phyloP scores from a whole-genome alignment of 345 rosid genomes.

The Kandelia obovata region DNA sequence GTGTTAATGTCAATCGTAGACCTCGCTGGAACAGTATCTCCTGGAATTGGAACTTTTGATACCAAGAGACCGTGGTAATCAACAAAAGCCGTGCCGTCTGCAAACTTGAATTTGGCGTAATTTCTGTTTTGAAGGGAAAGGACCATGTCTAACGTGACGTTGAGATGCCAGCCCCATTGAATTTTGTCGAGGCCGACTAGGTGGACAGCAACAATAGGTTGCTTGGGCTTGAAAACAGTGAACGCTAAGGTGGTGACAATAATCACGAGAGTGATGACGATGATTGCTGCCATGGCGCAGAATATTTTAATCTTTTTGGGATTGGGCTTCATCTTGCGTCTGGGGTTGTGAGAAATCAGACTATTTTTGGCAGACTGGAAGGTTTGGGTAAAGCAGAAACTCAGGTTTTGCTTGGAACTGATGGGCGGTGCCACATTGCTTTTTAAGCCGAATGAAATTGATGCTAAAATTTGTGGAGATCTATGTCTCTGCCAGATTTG shows the following conservation, averaged over 20 bases:
- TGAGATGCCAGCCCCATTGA: not conserved
- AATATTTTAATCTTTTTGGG: not conserved
- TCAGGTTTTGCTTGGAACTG: no score
- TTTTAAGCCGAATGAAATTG: no score
- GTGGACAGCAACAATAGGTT: slow-evolving; percentile 14
- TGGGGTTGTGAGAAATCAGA: no score
- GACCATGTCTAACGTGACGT: slow-evolving; percentile 27
- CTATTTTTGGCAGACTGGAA: no score
- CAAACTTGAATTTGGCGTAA: slow-evolving; percentile 40
- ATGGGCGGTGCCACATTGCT: no score
- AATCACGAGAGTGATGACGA: not conserved
- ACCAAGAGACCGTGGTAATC: slow-evolving; percentile 24
- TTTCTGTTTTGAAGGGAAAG: slow-evolving; percentile 38
- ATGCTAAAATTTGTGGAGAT: no score
- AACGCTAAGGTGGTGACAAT: not conserved
- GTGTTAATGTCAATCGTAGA: slow-evolving; percentile 30
- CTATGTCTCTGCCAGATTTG: no score
- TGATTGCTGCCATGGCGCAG: not conserved
- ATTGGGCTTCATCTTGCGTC: not conserved
- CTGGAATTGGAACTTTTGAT: slow-evolving; percentile 23
- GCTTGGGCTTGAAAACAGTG: not conserved
- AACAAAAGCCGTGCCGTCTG: slow-evolving; percentile 23
- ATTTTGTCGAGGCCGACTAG: slow-evolving; percentile 30
- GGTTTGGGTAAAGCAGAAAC: no score
- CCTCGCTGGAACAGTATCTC: slow-evolving; percentile 20